Evolutionary conservation across 73 alveolate genomes (phyloP), one percentile per base, ranked within the genome.

Genomic region (Paramecium bursaria): DNA sequence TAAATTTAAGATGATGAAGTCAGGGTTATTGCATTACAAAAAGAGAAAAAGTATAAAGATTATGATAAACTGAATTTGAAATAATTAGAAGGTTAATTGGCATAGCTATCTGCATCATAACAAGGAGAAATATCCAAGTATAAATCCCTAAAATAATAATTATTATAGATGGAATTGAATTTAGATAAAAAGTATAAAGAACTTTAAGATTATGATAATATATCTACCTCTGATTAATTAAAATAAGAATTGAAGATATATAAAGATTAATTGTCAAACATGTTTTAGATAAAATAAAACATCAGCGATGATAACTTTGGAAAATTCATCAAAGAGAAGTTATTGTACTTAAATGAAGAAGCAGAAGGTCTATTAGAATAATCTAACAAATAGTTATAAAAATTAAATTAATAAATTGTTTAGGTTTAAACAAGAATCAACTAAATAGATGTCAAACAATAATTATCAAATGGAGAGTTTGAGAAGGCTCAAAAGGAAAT

Each of bases 221-320:
- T 30, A 30, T 23, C 76, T 11, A 10, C 76, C 11, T 30, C 33
- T 30, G 76, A 57, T 30, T 30, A 48, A 57, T 30, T 29, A n/a
- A 57, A 57, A 57, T 57, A 57, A 57, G 76, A 57, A 57, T 10
- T 57, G 17, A 57, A 57, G 33, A 23, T 57, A 27, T 30, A 30
- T 13, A 57, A 50, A 57, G 76, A 57, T n/a, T 30, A 39, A 39
- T 39, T 39, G 11, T 39, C 14, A 5, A 15, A 23, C 7, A 15
- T 39, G 22, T 14, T 67, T 1, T n/a, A 30, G 39, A 39, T 67
- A 17, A 15, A 26, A 35, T 25, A 67, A 25, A 67, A 33, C 44
- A 14, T 67, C 22, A 30, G 57, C 27, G 82, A 67, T 42, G 82
- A 67, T 19, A 35, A 67, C 44, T 42, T 67, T 5, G 17, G 33